phyloP scores from a whole-genome alignment of 2,329 filamentous ascomycete genomes.

The Verticillium zaregamsianum region DNA sequence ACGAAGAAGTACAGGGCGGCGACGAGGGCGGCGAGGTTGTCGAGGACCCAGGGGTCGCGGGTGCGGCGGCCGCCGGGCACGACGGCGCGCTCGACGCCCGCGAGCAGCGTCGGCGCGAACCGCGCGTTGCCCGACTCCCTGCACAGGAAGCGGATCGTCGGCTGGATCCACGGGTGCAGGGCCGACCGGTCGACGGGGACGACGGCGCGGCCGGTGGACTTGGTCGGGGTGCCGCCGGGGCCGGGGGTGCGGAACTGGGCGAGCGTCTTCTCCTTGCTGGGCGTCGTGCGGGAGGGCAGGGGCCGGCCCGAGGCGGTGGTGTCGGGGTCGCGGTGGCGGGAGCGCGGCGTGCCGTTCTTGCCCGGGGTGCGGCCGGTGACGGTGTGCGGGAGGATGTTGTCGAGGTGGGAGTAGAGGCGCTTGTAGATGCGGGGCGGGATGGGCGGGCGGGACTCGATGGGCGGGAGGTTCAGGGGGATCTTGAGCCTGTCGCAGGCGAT shows the following conservation, averaged over 20 bases:
- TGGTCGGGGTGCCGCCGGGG: slow-evolving; percentile 33
- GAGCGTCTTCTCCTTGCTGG: slow-evolving; percentile 41
- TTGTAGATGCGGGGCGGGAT: slow-evolving; percentile 78
- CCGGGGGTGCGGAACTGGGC: slow-evolving; percentile 35
- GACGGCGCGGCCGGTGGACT: slow-evolving; percentile 30
- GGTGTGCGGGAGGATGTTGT: slow-evolving; percentile 59
- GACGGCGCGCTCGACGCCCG: slow-evolving; percentile 61
- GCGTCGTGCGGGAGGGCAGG: slow-evolving; percentile 28
- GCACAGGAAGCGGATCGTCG: slow-evolving; percentile 63
- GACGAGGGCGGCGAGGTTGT: slow-evolving; percentile 49
- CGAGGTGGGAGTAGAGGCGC: slow-evolving; percentile 76
- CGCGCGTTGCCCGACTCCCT: slow-evolving; percentile 54
- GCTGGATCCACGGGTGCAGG: slow-evolving; percentile 65
- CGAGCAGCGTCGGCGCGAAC: slow-evolving; percentile 68
- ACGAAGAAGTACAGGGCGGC: slow-evolving; percentile 60
- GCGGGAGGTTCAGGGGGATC: slow-evolving; percentile 69
- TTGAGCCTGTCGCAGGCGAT: slow-evolving; percentile 88
- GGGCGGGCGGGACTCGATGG: slow-evolving; percentile 70
- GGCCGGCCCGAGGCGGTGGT: slow-evolving; percentile 17
- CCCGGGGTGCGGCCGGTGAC: slow-evolving; percentile 27
- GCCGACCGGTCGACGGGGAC: slow-evolving; percentile 24
- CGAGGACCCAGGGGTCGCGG: slow-evolving; percentile 44
- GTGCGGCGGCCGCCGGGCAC: slow-evolving; percentile 37
- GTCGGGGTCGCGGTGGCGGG: slow-evolving; percentile 23
- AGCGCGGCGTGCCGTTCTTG: slow-evolving; percentile 20